Conservation (phyloP, 495 filamentous ascomycete species). For the Xylaria venustula region DNA sequence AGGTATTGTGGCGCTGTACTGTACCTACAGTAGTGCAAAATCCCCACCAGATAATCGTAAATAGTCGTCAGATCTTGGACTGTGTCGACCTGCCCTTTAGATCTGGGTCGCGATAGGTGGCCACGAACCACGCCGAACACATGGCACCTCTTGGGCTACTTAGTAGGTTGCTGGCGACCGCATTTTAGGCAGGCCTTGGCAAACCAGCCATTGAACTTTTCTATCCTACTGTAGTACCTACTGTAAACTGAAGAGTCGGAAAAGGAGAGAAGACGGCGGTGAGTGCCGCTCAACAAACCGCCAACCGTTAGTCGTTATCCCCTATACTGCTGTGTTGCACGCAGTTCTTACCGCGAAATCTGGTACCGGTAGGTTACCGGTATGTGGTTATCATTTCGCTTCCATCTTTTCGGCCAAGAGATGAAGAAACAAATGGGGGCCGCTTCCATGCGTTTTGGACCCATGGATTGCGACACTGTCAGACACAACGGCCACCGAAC, state of each 20-base stretch:
- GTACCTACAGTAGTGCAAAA: not conserved
- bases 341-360: no score
- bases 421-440: constrained; percentile 1
- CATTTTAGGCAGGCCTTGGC: not conserved
- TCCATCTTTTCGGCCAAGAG: not conserved
- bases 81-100: not conserved
- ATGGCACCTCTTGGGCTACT: constrained; percentile 11
- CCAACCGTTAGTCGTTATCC: no score
- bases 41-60: no score
- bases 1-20: not conserved
- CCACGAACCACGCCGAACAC: constrained; percentile 11
- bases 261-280: not conserved
- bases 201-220: not conserved
- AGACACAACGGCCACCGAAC: not conserved
- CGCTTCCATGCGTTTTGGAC: not conserved
- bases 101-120: constrained; percentile 7
- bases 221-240: no score
- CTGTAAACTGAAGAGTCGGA: not conserved
- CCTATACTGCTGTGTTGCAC: no score
- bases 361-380: not conserved
- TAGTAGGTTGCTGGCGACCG: not conserved
- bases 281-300: no score
- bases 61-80: no score
- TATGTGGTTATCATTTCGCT: not conserved
- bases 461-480: not conserved